Base-by-base conservation (phyloP, 805 yeast genomes). In the Yarrowia porcina region DNA sequence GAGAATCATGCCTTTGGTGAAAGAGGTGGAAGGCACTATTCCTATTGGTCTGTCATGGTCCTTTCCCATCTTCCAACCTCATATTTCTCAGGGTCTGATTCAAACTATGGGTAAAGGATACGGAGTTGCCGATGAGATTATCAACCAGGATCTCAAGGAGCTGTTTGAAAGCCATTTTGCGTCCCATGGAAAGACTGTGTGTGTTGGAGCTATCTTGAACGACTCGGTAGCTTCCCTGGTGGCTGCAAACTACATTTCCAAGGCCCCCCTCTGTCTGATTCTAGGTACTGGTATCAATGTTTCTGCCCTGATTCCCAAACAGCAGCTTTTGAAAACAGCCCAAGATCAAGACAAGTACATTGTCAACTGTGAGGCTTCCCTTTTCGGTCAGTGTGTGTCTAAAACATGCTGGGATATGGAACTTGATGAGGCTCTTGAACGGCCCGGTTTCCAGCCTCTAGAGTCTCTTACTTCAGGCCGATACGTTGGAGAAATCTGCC, bases 281-380 rank as follows among this genome's bases (percentile, higher is more conserved):
- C 89, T 90, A 68, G 97, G 97, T 68, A 91, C 97, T 1, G 97
- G 97, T 70, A 87, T 96, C 33, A 91, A 91, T 79, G 73, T 93
- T 84, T 73, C 81, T 80, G 63, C 72, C 84, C 50, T 87, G 81
- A 50, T 85, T 84, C 44, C 59, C 41, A 52, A 52, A 30, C 65
- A 86, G 86, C 70, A 82, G 79, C 64, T 90, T 86, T 73, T 76
- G 84, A 20, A 54, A 36, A 41, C 32, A 3, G 67, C 61, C 38
- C 54, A 63, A 28, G n/a, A 18, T 27, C 61, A 66, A 44, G 56
- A 47, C 23, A 44, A 52, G 18, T 65, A 65, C 91, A 86, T 89
- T 66, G 81, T 91, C 67, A 91, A 91, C 75, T 90, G 96, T 38
- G 97, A 91, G 77, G 87, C 96, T 89, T 96, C 97, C 65, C 88